Base-by-base conservation (phyloP, 305 asterid species). In the Ajuga reptans region DNA sequence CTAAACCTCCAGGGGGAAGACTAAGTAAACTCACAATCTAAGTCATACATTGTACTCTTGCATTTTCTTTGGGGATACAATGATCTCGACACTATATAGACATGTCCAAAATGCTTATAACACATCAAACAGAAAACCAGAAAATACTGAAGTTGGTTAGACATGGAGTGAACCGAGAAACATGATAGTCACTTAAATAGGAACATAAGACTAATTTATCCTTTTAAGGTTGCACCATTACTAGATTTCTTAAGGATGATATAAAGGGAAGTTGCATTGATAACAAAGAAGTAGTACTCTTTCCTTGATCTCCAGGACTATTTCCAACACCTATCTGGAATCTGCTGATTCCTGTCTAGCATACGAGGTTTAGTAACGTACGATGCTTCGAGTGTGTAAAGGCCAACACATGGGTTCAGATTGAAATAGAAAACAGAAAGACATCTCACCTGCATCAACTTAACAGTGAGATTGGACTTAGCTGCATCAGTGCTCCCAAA, bases 401-500 rank as follows among this genome's bases (percentile, higher is more conserved):
- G 6, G 16, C 9, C 21, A 55, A 36, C 9, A 39, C 6, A 29
- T 5, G n/a, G 63, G 37, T 39, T 43, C 15, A 2, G 46, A 64
- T 61, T 14, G 37, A 21, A 54, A 36, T 24, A 17, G 54, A 37
- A 50, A 1, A 55, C 15, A 45, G 64, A 16, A 69, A 64, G 50
- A 73, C 46, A 73, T 77, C 77, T 77, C 81, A 90, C 98, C 98
- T 90, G 96, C 97, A 92, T 90, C 64, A 92, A 77, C 81, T 90
- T 92, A 69, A 92, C 84, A 76, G 57, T 80, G 50, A 92, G 87
- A 83, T 75, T 85, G 76, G 92, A 84, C 81, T 83, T 90, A 65
- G 94, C 84, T 42, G 77, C 82, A 74, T 82, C 92, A 53, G 74
- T 52, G 86, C 87, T 83, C 76, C 85, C 96, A 31, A 92, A 92